phyloP scores from a whole-genome alignment of 495 filamentous ascomycete genomes.

The Astrothelium subdiscretum region DNA sequence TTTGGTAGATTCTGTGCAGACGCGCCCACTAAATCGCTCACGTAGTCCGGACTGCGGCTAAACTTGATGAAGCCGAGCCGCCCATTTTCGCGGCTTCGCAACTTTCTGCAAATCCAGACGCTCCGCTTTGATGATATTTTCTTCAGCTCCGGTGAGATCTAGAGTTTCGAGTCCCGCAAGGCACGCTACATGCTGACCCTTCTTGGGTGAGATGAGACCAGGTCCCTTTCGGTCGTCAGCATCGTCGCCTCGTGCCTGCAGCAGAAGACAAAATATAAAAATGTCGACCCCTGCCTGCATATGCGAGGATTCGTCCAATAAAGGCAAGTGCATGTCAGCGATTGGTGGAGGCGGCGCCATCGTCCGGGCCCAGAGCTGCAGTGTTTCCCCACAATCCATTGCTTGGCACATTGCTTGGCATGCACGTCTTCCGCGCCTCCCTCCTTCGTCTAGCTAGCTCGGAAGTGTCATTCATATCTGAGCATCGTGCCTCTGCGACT shows the following conservation, averaged over 20 bases:
- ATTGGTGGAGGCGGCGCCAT: background rate
- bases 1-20: too few species aligned
- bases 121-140: too few species aligned
- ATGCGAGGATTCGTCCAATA: background rate
- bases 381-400: background rate
- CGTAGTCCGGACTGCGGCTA: too few species aligned
- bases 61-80: too few species aligned
- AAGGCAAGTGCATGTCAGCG: background rate
- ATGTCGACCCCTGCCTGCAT: background rate
- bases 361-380: background rate
- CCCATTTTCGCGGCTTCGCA: too few species aligned
- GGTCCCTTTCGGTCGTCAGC: too few species aligned
- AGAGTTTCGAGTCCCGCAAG: too few species aligned
- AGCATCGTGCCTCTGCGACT: background rate
- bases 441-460: background rate
- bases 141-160: too few species aligned
- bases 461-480: background rate
- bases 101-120: too few species aligned
- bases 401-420: background rate
- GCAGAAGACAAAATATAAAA: background rate
- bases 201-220: too few species aligned
- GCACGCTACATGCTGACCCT: too few species aligned
- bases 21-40: too few species aligned
- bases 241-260: conserved; percentile 3
- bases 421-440: background rate